These are phyloP conservation scores for Neovahlkampfia damariscottae DNA, from an alignment of 78 protist genomes.

Conservation along the genomic window DNA sequence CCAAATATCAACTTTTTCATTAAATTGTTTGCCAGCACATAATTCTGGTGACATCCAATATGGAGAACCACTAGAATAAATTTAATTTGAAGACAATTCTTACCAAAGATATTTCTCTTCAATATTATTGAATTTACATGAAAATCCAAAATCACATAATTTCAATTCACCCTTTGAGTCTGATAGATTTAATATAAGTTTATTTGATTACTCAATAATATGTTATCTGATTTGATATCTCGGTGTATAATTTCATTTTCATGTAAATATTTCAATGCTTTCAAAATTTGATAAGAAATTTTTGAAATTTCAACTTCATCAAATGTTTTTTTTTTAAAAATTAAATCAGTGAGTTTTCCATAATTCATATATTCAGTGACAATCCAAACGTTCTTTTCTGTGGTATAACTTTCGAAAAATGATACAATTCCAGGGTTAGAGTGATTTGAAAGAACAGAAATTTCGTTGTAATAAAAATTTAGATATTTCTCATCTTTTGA, in stretches of 20 bases:
- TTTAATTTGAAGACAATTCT: no score
- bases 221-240: constrained; percentile 83
- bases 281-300: constrained; percentile 29
- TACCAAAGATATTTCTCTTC: neutral
- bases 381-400: constrained; percentile 64
- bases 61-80: constrained; percentile 91
- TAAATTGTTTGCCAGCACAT: constrained; percentile 54
- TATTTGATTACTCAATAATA: no score
- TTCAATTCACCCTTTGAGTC: no score
- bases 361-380: constrained; percentile 82
- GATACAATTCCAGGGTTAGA: constrained; percentile 3
- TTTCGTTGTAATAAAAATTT: constrained; percentile 16
- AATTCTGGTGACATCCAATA: constrained; percentile 83
- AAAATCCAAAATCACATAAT: neutral
- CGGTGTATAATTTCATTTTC: constrained; percentile 69
- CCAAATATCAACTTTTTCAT: constrained; percentile 22
- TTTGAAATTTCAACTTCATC: constrained; percentile 68
- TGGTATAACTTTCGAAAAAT: neutral
- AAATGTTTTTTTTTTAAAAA: constrained; percentile 45
- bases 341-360: constrained; percentile 70
- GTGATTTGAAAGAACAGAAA: neutral
- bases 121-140: no score
- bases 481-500: no score
- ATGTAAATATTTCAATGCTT: constrained; percentile 62
- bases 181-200: no score